Evolutionary conservation across 306 rosid species (phyloP).

Genomic region (Prunus fruticosa): DNA sequence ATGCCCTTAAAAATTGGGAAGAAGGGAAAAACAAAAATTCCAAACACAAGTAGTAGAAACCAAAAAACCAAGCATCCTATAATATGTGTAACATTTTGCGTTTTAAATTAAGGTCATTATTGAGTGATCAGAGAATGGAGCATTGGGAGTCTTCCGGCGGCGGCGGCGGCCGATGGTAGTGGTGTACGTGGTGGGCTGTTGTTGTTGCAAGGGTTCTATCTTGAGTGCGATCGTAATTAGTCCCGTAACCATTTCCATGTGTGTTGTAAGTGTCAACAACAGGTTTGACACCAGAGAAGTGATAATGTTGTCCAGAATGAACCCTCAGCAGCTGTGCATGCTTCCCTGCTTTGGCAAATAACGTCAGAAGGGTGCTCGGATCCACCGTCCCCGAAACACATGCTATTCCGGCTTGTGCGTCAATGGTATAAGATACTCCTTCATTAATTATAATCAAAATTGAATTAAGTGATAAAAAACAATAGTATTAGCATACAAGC

Average conservation of each 20-base stretch:
- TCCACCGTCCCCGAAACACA: constrained; percentile 1
- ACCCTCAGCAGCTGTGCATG: constrained; percentile 10
- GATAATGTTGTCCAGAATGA: constrained; percentile 4
- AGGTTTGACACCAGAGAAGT: not conserved
- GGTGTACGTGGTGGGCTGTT: not conserved
- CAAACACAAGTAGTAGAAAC: not conserved
- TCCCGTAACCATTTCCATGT: not conserved
- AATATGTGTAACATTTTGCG: no score
- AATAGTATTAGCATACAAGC: not conserved
- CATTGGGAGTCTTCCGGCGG: not conserved
- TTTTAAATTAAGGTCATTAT: no score
- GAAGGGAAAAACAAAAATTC: not conserved
- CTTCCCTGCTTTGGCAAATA: constrained; percentile 24
- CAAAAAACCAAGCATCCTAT: not conserved
- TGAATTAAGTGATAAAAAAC: not conserved
- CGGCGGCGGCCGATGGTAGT: not conserved
- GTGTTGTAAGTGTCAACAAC: not conserved
- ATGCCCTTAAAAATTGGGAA: not conserved
- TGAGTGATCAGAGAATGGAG: no score
- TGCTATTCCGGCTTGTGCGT: constrained; percentile 18
- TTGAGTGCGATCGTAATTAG: not conserved
- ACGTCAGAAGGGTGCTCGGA: constrained; percentile 3
- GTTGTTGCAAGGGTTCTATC: not conserved
- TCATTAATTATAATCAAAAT: not conserved
- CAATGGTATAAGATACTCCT: constrained; percentile 19